phyloP scores from a whole-genome alignment of 768 basidiomycete species.

The Tulasnella sp. region DNA sequence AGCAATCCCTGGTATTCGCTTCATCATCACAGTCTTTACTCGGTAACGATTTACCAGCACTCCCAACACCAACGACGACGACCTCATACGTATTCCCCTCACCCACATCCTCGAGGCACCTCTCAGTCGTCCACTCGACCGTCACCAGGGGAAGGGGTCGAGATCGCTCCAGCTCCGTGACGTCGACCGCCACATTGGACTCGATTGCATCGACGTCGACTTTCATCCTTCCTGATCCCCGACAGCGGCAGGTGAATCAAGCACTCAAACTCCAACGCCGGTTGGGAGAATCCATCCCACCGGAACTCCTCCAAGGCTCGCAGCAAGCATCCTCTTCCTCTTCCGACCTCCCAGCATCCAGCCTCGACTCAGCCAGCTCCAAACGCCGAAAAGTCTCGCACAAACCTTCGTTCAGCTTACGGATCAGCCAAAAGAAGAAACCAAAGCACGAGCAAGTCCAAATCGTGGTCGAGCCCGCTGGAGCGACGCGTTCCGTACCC shows the following conservation, averaged over 20 bases:
- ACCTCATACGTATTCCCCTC: neutral
- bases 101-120: neutral
- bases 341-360: neutral
- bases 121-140: neutral
- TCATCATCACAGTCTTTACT: neutral
- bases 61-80: neutral
- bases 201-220: neutral
- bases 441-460: neutral
- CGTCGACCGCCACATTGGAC: constrained; percentile 6
- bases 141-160: neutral
- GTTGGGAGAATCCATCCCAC: constrained; percentile 6
- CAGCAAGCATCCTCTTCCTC: neutral
- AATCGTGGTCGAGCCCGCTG: neutral
- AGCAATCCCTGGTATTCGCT: neutral
- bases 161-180: neutral
- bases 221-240: neutral
- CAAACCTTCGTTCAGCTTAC: neutral
- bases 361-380: neutral
- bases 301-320: neutral
- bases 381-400: neutral
- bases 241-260: neutral
- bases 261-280: constrained; percentile 1
- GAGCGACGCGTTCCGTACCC: neutral
- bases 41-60: neutral
- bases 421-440: neutral